phyloP scores from a whole-genome alignment of 306 rosid species.

The Fragaria iinumae region DNA sequence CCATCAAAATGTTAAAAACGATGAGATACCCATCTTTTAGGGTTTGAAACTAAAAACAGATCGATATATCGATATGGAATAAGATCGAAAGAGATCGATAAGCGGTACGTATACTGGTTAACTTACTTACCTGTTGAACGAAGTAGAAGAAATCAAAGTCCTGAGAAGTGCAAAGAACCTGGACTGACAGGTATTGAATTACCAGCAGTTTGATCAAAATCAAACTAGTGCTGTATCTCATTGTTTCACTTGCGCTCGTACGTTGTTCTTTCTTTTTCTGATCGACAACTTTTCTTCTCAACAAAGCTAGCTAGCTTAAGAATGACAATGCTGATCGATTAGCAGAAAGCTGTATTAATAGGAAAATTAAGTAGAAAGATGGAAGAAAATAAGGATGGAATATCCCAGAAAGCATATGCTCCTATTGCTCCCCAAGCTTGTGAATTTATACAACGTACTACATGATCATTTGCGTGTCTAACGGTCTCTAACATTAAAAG shows the following conservation, averaged over 20 bases:
- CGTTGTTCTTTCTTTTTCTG: neutral
- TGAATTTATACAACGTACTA: neutral
- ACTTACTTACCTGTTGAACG: slow-evolving; percentile 28
- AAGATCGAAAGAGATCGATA: neutral
- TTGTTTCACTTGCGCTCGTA: neutral
- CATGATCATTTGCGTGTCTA: slow-evolving; percentile 10
- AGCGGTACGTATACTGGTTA: neutral
- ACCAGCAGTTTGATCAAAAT: slow-evolving; percentile 24
- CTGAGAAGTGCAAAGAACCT: slow-evolving; percentile 20
- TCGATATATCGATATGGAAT: neutral
- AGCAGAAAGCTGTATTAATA: slow-evolving; percentile 19
- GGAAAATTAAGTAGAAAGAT: neutral
- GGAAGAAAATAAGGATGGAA: slow-evolving; percentile 9
- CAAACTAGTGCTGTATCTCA: slow-evolving; percentile 12
- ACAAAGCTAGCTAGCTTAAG: neutral
- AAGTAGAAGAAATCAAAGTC: slow-evolving; percentile 41
- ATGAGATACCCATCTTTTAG: neutral
- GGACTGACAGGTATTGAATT: slow-evolving; percentile 13
- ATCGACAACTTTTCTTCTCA: neutral
- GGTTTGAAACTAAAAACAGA: neutral
- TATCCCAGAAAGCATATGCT: slow-evolving; percentile 18
- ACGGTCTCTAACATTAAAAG: neutral
- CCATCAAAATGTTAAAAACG: neutral
- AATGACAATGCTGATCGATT: slow-evolving; percentile 3
- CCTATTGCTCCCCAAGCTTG: neutral